Conservation (phyloP, 2,329 filamentous ascomycete genomes). For the Hypoxylon sp. region DNA sequence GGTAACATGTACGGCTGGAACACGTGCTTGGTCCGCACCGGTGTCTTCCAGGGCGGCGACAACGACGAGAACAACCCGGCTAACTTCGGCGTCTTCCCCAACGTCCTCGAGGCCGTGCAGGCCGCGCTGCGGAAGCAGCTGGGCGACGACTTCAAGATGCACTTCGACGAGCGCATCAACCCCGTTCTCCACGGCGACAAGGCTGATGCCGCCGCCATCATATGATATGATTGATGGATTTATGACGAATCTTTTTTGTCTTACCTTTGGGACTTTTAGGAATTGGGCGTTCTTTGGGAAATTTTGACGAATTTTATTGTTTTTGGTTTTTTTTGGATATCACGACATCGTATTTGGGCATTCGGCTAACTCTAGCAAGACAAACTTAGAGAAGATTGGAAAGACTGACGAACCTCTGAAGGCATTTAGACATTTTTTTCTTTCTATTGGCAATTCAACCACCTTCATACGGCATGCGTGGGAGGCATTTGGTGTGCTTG, state of each 20-base stretch:
- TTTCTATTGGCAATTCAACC: constrained; percentile 18
- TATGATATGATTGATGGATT: constrained; percentile 39
- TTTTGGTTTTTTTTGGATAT: constrained; percentile 15
- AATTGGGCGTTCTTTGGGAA: constrained; percentile 27
- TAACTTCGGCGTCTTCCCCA: constrained; percentile 81
- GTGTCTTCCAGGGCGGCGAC: constrained; percentile 82
- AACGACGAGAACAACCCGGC: constrained; percentile 84
- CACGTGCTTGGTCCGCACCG: constrained; percentile 82
- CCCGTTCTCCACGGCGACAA: constrained; percentile 69
- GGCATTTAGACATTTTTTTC: constrained; percentile 38
- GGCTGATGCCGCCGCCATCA: constrained; percentile 64
- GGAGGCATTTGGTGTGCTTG: constrained; percentile 32
- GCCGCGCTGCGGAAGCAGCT: constrained; percentile 77
- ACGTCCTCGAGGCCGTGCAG: constrained; percentile 80
- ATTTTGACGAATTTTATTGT: constrained; percentile 12
- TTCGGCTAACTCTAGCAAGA: constrained; percentile 35
- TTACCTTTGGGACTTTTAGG: background rate
- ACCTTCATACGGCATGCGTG: constrained; percentile 31
- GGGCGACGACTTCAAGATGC: constrained; percentile 80
- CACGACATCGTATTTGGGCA: constrained; percentile 28
- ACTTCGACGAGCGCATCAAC: constrained; percentile 80
- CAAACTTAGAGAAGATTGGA: constrained; percentile 38
- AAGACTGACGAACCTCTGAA: constrained; percentile 40
- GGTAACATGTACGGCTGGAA: constrained; percentile 89
- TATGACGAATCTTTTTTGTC: constrained; percentile 21